A percentile compares a stretch with the other conserved stretches of the same genome.
Conservation (phyloP, 495 filamentous ascomycete genomes). For the Lichenothelia convexa region DNA sequence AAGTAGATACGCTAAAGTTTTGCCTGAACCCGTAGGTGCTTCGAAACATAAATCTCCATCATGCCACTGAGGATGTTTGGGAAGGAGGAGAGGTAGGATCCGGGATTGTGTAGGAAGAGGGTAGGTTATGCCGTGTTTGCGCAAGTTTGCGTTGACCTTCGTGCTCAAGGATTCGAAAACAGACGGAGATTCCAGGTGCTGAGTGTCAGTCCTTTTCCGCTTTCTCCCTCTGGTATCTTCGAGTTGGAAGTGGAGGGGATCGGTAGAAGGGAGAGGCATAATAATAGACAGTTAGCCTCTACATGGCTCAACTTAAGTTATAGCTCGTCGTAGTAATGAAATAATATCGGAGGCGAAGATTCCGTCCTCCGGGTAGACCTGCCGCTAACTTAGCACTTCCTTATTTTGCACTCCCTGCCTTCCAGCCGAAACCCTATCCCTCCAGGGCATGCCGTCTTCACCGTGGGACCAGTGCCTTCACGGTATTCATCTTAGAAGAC, state of each 20-base stretch:
- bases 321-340: no score
- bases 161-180: conserved; percentile 36
- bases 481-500: no score
- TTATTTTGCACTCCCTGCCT: no score
- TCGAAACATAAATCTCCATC: conserved; percentile 70
- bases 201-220: conserved; percentile 46
- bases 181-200: conserved; percentile 40
- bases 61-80: conserved; percentile 30
- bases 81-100: conserved; percentile 58
- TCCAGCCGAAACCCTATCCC: no score
- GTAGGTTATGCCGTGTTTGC: conserved; percentile 44
- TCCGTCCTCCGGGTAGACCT: no score
- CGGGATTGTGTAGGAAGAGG: conserved; percentile 76
- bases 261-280: conserved; percentile 47
- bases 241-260: conserved; percentile 39
- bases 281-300: not conserved
- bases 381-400: no score
- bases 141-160: conserved; percentile 40
- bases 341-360: no score
- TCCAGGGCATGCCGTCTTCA: no score
- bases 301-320: no score
- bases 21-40: conserved; percentile 83
- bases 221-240: conserved; percentile 50
- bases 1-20: conserved; percentile 80
- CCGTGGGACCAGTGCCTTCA: no score